A percentile compares a stretch with the other conserved stretches of the same genome.
Evolutionary conservation across 768 basidiomycete genomes (phyloP).

Genomic region (Mycena albidolilacea): DNA sequence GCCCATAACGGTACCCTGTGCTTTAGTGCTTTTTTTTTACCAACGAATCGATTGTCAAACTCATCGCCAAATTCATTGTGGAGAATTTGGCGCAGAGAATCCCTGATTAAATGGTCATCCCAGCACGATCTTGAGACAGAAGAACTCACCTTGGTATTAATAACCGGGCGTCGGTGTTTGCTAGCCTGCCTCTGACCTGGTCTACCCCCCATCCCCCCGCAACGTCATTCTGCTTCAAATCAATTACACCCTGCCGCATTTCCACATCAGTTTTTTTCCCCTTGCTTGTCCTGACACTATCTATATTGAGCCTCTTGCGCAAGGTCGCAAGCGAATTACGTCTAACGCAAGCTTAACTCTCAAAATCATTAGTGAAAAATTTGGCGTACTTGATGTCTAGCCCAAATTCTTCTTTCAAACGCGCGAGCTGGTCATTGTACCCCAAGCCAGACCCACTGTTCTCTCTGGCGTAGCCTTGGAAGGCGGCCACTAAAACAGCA

Average conservation of each 20-base stretch:
- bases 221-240: conserved; percentile 28
- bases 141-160: conserved; percentile 26
- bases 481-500: not conserved
- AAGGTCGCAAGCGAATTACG: not conserved
- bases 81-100: not conserved
- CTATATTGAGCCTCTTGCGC: not conserved
- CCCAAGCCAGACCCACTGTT: not conserved
- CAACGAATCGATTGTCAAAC: conserved; percentile 36
- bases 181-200: conserved; percentile 34
- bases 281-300: not conserved
- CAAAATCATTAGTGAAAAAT: not conserved
- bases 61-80: conserved; percentile 27
- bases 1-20: conserved; percentile 27
- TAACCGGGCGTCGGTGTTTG: conserved; percentile 25
- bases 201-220: conserved; percentile 36
- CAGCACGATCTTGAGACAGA: too few relatives aligned
- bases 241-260: conserved; percentile 23
- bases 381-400: not conserved
- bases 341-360: not conserved
- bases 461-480: not conserved
- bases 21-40: conserved; percentile 25
- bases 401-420: not conserved
- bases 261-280: not conserved
- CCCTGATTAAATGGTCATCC: too few relatives aligned
- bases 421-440: not conserved